Evolutionary conservation across 345 rosid genomes (phyloP), one percentile per base, ranked within the genome.

Genomic region (Populus euphratica): DNA sequence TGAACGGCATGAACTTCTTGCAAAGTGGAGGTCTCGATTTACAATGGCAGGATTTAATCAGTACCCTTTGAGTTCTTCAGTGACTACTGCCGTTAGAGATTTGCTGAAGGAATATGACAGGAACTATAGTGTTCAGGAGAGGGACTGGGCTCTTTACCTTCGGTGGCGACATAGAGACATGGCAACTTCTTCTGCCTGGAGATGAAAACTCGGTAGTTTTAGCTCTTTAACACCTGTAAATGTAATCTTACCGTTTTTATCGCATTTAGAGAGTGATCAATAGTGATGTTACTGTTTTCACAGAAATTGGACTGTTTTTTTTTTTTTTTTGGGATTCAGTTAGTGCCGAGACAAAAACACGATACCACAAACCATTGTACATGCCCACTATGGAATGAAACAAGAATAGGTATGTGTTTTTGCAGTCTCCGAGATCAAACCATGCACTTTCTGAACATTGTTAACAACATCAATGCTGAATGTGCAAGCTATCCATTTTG

Each of bases 111-210:
- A 79, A 43, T 91, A 83, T 63, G 74, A 87, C 78, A 81, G 64
- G 67, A 88, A 88, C 76, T 93, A 88, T 73, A 80, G 83, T 73
- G 75, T 90, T 16, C 86, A 70, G 73, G 93, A 85, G 75, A 78
- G 81, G 77, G 85, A 87, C 64, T 91, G 89, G 25, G 94, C 88
- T 1, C 83, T 90, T 8, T 93, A 83, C 76, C 94, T 93, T 6
- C 80, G 87, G 38, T 93, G 97, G 97, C 79, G 75, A 82, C 87
- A 86, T 72, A 91, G 93, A 81, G 79, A 84, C 2, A 91, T 93
- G 97, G 86, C 90, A 29, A 90, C 94, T 31, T 85, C 85, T 80
- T 91, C 96, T 1, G 89, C 93, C 6, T 91, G 97, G 97, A 84
- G 86, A 80, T 91, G 89, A 87, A 80, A 79, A 69, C 61, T 11